phyloP scores from a whole-genome alignment of 192 early-diverging fungal genomes.

The Umbelopsis sp. region DNA sequence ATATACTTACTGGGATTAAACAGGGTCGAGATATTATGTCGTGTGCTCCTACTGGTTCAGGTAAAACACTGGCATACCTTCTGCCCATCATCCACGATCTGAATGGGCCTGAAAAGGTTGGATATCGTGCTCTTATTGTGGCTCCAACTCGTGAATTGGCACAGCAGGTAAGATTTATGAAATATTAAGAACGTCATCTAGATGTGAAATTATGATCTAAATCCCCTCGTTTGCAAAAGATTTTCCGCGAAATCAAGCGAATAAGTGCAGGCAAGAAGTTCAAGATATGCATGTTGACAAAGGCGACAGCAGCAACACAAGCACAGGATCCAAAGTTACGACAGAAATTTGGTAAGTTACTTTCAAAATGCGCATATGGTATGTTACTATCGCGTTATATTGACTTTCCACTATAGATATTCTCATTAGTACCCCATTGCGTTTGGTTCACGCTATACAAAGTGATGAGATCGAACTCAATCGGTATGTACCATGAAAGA shows the following conservation, averaged over 20 bases:
- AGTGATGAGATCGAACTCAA: conserved; percentile 75
- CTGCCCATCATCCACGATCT: conserved; percentile 89
- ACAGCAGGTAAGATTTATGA: conserved; percentile 53
- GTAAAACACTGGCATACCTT: conserved; percentile 95
- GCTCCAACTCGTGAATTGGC: conserved; percentile 95
- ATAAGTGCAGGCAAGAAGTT: conserved; percentile 77
- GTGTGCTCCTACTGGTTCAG: conserved; percentile 96
- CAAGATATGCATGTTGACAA: conserved; percentile 82
- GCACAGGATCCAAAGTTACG: conserved; percentile 63
- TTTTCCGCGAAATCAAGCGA: conserved; percentile 79
- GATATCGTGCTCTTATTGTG: conserved; percentile 88
- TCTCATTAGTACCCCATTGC: conserved; percentile 89
- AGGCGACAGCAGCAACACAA: conserved; percentile 70
- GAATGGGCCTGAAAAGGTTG: conserved; percentile 75
- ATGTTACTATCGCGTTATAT: neutral
- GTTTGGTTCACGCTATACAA: conserved; percentile 88
- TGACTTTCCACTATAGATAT: conserved; percentile 63
- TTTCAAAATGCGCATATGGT: neutral
- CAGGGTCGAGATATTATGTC: conserved; percentile 92
- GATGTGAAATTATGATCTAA: neutral
- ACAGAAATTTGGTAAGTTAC: conserved; percentile 60
- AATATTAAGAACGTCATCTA: neutral
- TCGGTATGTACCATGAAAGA: conserved; percentile 39
- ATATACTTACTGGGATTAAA: neutral
- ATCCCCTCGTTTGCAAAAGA: conserved; percentile 55